These are phyloP conservation scores for Polyporus arcularius DNA, from an alignment of 768 basidiomycete genomes.

Conservation along the genomic window DNA sequence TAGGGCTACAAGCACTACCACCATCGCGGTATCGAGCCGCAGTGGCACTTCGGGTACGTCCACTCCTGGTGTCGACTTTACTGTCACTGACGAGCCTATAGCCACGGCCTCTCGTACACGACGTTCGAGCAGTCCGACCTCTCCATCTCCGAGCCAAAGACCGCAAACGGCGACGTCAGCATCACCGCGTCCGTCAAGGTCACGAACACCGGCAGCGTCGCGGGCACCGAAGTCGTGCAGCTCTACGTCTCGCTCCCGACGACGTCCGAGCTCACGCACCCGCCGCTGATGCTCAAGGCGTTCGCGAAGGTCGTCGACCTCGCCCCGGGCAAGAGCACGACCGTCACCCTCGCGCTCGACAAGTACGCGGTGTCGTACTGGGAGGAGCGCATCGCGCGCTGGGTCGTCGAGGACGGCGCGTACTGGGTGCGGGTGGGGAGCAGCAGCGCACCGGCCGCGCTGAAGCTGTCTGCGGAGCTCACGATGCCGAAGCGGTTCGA, in stretches of 20 bases:
- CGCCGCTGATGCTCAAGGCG: conserved; percentile 58
- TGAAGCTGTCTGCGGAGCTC: conserved; percentile 45
- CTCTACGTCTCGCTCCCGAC: conserved; percentile 57
- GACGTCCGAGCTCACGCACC: conserved; percentile 50
- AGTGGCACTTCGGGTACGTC: too few species aligned
- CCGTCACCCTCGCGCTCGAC: conserved; percentile 37
- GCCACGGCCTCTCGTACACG: too few species aligned
- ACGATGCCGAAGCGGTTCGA: conserved; percentile 54
- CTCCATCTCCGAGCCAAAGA: conserved; percentile 44
- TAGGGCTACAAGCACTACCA: conserved; percentile 75
- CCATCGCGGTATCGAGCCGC: too few species aligned
- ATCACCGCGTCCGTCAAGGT: conserved; percentile 53
- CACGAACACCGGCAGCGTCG: conserved; percentile 60
- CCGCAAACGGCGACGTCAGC: conserved; percentile 43
- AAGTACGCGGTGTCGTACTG: conserved; percentile 60
- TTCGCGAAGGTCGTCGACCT: conserved; percentile 47
- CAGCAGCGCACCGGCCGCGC: conserved; percentile 42
- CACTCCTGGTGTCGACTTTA: too few species aligned
- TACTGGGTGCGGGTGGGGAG: conserved; percentile 59
- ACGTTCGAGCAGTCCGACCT: conserved; percentile 24
- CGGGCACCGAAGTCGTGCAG: conserved; percentile 72
- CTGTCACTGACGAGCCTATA: too few species aligned
- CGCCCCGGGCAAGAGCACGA: conserved; percentile 35
- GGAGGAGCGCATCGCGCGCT: conserved; percentile 53
- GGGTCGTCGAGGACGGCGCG: conserved; percentile 61